Percentiles rank a stretch among this genome's conserved stretches.
Conservation (phyloP, 306 rosid species). For the Senna tora region DNA sequence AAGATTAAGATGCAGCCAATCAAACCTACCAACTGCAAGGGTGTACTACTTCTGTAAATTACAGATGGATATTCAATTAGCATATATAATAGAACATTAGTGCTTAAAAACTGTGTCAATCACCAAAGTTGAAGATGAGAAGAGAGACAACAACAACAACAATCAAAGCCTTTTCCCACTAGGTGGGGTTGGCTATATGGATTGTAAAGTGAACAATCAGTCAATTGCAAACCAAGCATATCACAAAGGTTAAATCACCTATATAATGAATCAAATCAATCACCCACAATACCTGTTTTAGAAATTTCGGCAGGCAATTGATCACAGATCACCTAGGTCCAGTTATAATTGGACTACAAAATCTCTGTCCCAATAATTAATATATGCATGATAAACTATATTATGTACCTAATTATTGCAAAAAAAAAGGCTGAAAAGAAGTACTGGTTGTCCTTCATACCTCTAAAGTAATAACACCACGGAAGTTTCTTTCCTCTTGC, state of each 20-base stretch:
- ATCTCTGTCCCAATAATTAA: not conserved
- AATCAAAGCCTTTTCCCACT: too few species aligned
- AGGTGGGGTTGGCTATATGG: too few species aligned
- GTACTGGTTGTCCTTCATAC: slow-evolving; percentile 47
- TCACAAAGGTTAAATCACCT: not conserved
- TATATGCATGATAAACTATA: not conserved
- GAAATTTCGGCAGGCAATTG: not conserved
- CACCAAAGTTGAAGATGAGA: not conserved
- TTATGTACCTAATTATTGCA: slow-evolving; percentile 1
- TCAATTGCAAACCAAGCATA: slow-evolving; percentile 2
- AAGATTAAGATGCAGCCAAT: not conserved
- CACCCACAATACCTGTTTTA: not conserved
- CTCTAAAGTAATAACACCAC: slow-evolving; percentile 93
- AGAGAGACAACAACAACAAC: too few species aligned
- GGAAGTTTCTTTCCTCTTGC: slow-evolving; percentile 89
- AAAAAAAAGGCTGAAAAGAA: not conserved
- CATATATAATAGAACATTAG: slow-evolving; percentile 1
- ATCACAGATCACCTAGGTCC: not conserved
- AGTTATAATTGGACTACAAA: slow-evolving; percentile 2
- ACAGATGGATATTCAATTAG: slow-evolving; percentile 17
- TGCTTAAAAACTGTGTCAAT: slow-evolving; percentile 5
- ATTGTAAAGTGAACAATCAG: slow-evolving; percentile 1
- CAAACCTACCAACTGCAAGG: not conserved
- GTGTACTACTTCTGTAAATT: slow-evolving; percentile 5
- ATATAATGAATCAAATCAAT: slow-evolving; percentile 17